These are phyloP conservation scores for Colletotrichum nymphaeae DNA, from an alignment of 2,329 filamentous ascomycete genomes.

Conservation along the genomic window DNA sequence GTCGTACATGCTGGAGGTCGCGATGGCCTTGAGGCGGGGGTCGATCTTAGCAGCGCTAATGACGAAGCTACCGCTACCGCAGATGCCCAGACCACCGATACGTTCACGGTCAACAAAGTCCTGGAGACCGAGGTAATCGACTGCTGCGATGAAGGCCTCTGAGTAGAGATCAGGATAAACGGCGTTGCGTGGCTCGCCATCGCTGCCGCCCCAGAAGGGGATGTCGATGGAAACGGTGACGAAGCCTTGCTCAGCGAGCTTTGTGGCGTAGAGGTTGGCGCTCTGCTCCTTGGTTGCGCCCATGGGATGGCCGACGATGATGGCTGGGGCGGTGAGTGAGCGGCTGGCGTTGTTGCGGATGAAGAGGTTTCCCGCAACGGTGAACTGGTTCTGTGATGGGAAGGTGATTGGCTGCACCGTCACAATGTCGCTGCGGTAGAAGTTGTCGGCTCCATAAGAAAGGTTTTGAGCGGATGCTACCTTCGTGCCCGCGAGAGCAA, in stretches of 20 bases:
- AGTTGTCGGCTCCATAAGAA: constrained; percentile 26
- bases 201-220: constrained; percentile 42
- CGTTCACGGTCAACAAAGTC: constrained; percentile 42
- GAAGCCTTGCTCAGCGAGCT: constrained; percentile 40
- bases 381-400: constrained; percentile 1
- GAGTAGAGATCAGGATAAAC: constrained; percentile 42
- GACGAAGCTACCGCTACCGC: constrained; percentile 44
- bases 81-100: constrained; percentile 45
- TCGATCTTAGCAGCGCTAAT: constrained; percentile 50
- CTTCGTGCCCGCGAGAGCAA: not conserved
- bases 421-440: constrained; percentile 26
- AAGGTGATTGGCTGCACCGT: constrained; percentile 10
- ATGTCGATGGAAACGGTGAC: constrained; percentile 41
- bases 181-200: constrained; percentile 40
- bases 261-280: constrained; percentile 45
- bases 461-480: constrained; percentile 20
- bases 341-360: not conserved
- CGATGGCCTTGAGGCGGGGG: constrained; percentile 39
- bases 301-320: constrained; percentile 44
- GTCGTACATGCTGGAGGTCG: constrained; percentile 36
- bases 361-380: constrained; percentile 16
- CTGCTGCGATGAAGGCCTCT: constrained; percentile 45
- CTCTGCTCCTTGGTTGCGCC: constrained; percentile 46
- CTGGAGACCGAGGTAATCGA: constrained; percentile 43
- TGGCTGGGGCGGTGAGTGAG: constrained; percentile 27